phyloP scores from a whole-genome alignment of 345 rosid species.

The Lepidium africanum region DNA sequence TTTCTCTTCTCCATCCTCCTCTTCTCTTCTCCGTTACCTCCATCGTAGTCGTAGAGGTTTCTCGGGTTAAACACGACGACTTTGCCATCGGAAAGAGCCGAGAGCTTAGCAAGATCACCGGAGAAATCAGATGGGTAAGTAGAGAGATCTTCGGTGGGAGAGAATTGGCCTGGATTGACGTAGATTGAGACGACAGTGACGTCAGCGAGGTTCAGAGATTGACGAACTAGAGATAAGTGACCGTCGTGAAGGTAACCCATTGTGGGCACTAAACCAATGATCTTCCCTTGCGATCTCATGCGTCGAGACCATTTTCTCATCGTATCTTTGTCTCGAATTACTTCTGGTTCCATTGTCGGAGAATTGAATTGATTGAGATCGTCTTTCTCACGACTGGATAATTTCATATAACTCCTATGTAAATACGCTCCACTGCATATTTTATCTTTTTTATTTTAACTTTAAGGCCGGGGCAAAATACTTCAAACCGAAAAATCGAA shows the following conservation, averaged over 20 bases:
- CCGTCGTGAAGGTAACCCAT: constrained; percentile 94
- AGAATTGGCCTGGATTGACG: constrained; percentile 93
- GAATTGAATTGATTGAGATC: background rate
- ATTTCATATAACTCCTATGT: no score
- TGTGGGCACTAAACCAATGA: constrained; percentile 71
- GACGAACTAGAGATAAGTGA: constrained; percentile 63
- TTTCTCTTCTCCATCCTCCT: background rate
- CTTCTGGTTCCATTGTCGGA: constrained; percentile 29
- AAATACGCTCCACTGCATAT: no score
- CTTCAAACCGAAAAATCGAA: no score
- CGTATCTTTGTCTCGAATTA: constrained; percentile 47
- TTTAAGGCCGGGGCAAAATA: no score
- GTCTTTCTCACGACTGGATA: background rate
- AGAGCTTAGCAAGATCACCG: constrained; percentile 63
- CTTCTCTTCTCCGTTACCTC: background rate
- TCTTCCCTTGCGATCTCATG: constrained; percentile 52
- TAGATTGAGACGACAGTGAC: constrained; percentile 71
- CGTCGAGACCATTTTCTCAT: constrained; percentile 81
- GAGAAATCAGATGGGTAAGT: constrained; percentile 85
- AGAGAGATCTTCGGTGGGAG: constrained; percentile 84
- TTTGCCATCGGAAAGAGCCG: constrained; percentile 45
- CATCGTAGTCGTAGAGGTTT: constrained; percentile 57
- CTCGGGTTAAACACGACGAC: constrained; percentile 69
- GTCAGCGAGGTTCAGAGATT: constrained; percentile 44
- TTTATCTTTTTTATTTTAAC: no score